A percentile compares a stretch with the other conserved stretches of the same genome.
These are phyloP conservation scores for Suillus subluteus DNA, from an alignment of 768 basidiomycete species.

Conservation along the genomic window DNA sequence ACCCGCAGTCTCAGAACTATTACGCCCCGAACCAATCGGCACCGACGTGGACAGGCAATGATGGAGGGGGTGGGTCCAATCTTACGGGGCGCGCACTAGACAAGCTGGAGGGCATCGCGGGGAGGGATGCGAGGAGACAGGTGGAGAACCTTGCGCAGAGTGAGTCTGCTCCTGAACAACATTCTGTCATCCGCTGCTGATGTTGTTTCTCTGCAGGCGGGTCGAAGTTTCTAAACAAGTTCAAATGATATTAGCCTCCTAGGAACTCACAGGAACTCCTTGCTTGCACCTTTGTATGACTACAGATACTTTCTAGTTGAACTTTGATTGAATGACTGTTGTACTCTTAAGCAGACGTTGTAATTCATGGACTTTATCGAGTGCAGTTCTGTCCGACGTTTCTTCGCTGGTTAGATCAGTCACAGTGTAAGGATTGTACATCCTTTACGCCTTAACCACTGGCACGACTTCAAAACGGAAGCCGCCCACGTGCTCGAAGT, in stretches of 20 bases:
- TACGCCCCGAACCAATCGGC: constrained; percentile 18
- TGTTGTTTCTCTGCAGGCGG: constrained; percentile 10
- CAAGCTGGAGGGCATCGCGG: constrained; percentile 60
- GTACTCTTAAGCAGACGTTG: no score
- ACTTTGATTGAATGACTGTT: no score
- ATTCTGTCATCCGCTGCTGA: constrained; percentile 6
- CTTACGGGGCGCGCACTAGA: constrained; percentile 43
- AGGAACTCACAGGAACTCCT: neutral
- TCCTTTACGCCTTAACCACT: no score
- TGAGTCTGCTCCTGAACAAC: constrained; percentile 38
- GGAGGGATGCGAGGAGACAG: constrained; percentile 51
- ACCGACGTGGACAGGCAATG: constrained; percentile 2
- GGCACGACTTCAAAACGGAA: no score
- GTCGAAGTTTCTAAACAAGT: constrained; percentile 19
- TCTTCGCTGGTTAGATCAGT: neutral
- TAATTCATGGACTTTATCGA: neutral
- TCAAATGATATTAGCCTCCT: constrained; percentile 10
- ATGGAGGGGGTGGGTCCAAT: constrained; percentile 12
- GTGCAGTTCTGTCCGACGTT: neutral
- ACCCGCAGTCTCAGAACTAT: constrained; percentile 16
- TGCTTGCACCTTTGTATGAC: neutral
- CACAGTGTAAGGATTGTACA: no score
- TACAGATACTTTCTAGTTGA: neutral
- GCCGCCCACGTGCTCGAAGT: no score
- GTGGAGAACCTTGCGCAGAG: constrained; percentile 56